A percentile compares a stretch with the other conserved stretches of the same genome.
Evolutionary conservation across 2,329 filamentous ascomycete species (phyloP).

Genomic region (Calonectria fujianensis): DNA sequence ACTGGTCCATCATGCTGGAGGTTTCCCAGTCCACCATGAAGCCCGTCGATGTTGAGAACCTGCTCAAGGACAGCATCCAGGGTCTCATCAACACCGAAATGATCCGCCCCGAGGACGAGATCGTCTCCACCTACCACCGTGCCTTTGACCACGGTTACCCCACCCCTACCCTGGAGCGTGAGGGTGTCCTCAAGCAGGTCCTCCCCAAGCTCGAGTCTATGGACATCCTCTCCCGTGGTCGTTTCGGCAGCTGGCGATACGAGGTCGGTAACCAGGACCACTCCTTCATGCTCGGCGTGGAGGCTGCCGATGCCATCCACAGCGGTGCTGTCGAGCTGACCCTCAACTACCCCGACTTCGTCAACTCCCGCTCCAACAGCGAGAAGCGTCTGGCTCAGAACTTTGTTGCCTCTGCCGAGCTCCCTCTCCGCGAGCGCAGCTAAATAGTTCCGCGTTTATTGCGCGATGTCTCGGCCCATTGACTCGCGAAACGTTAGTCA

Average conservation of each 20-base stretch:
- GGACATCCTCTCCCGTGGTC: constrained; percentile 95
- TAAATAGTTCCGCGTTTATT: constrained; percentile 57
- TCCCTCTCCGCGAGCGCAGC: constrained; percentile 61
- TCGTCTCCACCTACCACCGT: constrained; percentile 98
- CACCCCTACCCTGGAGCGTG: constrained; percentile 94
- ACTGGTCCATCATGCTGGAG: constrained; percentile 99
- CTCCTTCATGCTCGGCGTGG: constrained; percentile 97
- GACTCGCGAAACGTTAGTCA: not conserved
- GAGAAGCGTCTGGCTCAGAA: constrained; percentile 67
- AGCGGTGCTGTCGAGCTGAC: constrained; percentile 93
- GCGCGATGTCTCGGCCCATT: constrained; percentile 52
- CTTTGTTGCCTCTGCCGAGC: constrained; percentile 62
- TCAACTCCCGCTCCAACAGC: constrained; percentile 84
- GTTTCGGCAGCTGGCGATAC: constrained; percentile 98
- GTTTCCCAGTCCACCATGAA: constrained; percentile 97
- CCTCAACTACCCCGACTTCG: constrained; percentile 97
- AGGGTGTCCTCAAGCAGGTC: constrained; percentile 93
- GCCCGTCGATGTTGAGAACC: constrained; percentile 89
- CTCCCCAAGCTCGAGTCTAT: constrained; percentile 93
- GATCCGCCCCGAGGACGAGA: constrained; percentile 92
- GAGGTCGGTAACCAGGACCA: constrained; percentile 98
- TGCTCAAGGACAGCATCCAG: constrained; percentile 94
- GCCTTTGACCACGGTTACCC: constrained; percentile 99
- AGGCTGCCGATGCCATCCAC: constrained; percentile 92
- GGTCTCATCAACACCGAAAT: constrained; percentile 98